phyloP scores from a whole-genome alignment of 2,329 filamentous ascomycete species.

The Aspergillus sp. region DNA sequence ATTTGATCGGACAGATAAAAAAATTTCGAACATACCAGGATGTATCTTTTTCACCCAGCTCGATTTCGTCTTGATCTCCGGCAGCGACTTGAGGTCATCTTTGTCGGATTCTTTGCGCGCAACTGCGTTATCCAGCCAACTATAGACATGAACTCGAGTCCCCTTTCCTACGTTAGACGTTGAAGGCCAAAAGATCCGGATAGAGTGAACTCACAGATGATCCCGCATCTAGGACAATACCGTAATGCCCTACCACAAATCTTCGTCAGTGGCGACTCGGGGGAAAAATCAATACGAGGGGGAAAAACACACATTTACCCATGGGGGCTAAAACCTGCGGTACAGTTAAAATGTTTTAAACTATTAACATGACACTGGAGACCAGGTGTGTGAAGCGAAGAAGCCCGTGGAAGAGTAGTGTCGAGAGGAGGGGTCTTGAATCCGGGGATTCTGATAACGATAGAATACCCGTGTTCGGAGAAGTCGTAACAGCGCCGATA shows the following conservation, averaged over 20 bases:
- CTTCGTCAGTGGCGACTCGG: slow-evolving; percentile 1
- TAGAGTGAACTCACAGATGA: slow-evolving; percentile 64
- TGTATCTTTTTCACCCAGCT: slow-evolving; percentile 92
- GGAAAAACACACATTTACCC: slow-evolving; percentile 40
- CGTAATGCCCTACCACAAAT: slow-evolving; percentile 63
- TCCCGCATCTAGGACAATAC: slow-evolving; percentile 94
- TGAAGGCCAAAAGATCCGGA: background rate
- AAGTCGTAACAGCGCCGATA: too few species aligned
- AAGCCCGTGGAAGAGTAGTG: background rate
- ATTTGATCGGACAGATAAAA: background rate
- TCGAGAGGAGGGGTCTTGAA: background rate
- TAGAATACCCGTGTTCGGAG: background rate
- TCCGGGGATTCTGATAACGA: slow-evolving; percentile 7
- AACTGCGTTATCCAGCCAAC: slow-evolving; percentile 77
- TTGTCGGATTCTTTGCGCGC: slow-evolving; percentile 62
- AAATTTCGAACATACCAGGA: slow-evolving; percentile 59
- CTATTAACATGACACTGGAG: slow-evolving; percentile 30
- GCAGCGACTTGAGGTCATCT: slow-evolving; percentile 67
- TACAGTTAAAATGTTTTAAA: slow-evolving; percentile 17
- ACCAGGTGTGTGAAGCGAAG: slow-evolving; percentile 4
- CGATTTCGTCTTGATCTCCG: slow-evolving; percentile 78
- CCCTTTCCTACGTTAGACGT: slow-evolving; percentile 49
- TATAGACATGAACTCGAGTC: slow-evolving; percentile 90
- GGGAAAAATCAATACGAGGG: background rate
- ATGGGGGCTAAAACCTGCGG: slow-evolving; percentile 30